Evolutionary conservation across 83 land plant species (phyloP).

Genomic region (Thuja plicata): DNA sequence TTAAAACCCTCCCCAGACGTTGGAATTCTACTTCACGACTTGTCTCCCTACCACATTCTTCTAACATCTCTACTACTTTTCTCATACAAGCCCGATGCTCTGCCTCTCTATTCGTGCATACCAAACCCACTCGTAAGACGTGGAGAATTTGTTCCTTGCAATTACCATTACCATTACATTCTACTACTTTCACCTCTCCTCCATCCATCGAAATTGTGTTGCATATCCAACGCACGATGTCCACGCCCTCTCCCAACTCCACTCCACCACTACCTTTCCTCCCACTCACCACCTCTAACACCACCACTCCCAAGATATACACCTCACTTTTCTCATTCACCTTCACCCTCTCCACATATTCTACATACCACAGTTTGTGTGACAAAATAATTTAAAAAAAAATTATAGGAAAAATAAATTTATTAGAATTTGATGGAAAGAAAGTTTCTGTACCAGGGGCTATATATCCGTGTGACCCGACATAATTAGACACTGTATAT

Average conservation of each 20-base stretch:
- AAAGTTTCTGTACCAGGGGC: background rate
- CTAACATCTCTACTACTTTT: constrained; percentile 30
- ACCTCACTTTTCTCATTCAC: constrained; percentile 22
- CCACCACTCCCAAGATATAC: constrained; percentile 23
- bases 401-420: background rate
- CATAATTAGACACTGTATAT: background rate
- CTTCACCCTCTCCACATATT: constrained; percentile 5
- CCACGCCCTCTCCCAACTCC: too few species aligned
- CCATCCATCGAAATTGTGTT: background rate
- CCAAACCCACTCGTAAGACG: constrained; percentile 34
- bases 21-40: too few species aligned
- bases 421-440: background rate
- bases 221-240: background rate
- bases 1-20: too few species aligned
- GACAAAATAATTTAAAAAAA: too few species aligned
- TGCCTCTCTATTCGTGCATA: constrained; percentile 36
- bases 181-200: background rate
- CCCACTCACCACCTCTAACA: constrained; percentile 5
- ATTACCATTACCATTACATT: background rate
- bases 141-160: constrained; percentile 16
- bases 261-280: too few species aligned
- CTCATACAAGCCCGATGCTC: constrained; percentile 49
- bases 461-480: constrained; percentile 3
- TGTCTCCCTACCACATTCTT: too few species aligned
- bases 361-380: background rate